These are phyloP conservation scores for Rhodosporidiobolus sp. DNA, from an alignment of 768 basidiomycete genomes.

Conservation along the genomic window DNA sequence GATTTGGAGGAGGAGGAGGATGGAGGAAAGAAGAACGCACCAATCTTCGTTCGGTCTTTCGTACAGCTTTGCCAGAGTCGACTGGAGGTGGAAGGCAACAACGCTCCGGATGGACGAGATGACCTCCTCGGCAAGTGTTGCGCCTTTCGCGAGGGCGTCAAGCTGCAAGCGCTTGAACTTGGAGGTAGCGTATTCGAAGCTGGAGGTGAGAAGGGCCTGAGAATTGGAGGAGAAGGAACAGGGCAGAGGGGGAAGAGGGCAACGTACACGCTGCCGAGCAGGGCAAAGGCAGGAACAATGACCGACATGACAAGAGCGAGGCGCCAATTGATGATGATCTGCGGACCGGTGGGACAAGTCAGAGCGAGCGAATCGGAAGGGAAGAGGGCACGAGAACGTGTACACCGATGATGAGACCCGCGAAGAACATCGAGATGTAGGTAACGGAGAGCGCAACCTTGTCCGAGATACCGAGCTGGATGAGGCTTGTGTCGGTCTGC, in stretches of 20 bases:
- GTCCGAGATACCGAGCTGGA: constrained; percentile 86
- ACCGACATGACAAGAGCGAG: constrained; percentile 77
- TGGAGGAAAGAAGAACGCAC: constrained; percentile 3
- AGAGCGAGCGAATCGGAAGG: not conserved
- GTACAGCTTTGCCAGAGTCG: constrained; percentile 63
- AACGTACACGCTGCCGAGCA: constrained; percentile 59
- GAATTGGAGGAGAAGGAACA: too few relatives aligned
- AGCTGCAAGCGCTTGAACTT: constrained; percentile 55
- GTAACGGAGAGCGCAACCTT: constrained; percentile 67
- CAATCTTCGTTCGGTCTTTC: constrained; percentile 61
- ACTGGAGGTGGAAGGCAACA: constrained; percentile 84
- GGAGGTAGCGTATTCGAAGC: constrained; percentile 42
- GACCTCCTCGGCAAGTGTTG: constrained; percentile 85
- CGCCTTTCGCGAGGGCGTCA: constrained; percentile 71
- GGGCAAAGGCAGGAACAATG: constrained; percentile 75
- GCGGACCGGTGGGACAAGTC: not conserved
- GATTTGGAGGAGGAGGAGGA: not conserved
- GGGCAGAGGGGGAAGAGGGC: too few relatives aligned
- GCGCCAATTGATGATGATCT: constrained; percentile 57
- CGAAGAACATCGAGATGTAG: constrained; percentile 67
- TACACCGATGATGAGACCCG: constrained; percentile 66
- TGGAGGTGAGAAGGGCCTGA: too few relatives aligned
- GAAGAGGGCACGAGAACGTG: too few relatives aligned
- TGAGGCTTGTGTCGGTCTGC: constrained; percentile 58
- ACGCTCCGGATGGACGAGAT: constrained; percentile 83